Conservation (phyloP, 2,329 filamentous ascomycete genomes). For the Fusarium nurragi region DNA sequence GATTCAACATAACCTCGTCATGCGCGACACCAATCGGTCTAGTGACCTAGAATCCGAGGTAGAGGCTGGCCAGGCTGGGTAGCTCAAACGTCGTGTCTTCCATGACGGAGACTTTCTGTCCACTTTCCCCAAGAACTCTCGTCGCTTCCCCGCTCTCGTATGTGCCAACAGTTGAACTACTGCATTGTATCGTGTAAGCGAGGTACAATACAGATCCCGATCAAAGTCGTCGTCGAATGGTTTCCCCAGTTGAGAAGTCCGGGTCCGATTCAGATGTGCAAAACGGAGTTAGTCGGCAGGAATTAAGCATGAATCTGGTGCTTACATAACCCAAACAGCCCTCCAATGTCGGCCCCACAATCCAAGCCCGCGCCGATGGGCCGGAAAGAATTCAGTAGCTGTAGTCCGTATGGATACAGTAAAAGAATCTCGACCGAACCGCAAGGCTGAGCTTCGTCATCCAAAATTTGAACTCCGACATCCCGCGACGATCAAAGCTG, state of each 20-base stretch:
- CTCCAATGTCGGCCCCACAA: constrained; percentile 27
- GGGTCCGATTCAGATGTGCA: constrained; percentile 33
- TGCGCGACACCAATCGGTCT: constrained; percentile 9
- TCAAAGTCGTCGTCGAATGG: constrained; percentile 3
- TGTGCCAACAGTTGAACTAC: constrained; percentile 9
- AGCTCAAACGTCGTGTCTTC: constrained; percentile 5
- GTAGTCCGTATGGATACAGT: not conserved
- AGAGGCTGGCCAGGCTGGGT: not conserved
- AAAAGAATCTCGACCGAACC: not conserved
- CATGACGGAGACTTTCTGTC: constrained; percentile 18
- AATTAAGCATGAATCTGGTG: constrained; percentile 32
- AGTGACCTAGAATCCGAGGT: constrained; percentile 22
- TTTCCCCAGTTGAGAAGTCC: constrained; percentile 10
- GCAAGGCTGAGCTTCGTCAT: constrained; percentile 34
- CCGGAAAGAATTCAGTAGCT: constrained; percentile 2
- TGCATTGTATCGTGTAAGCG: constrained; percentile 24
- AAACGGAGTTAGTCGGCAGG: constrained; percentile 44
- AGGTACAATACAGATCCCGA: constrained; percentile 10
- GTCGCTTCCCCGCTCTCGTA: constrained; percentile 12
- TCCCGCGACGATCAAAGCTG: constrained; percentile 6
- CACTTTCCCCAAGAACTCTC: not conserved
- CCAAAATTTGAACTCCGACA: constrained; percentile 2
- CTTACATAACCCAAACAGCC: constrained; percentile 30
- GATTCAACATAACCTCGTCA: constrained; percentile 27
- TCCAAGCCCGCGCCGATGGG: constrained; percentile 19